phyloP scores from a whole-genome alignment of 495 filamentous ascomycete genomes.

The Aspergillus mulundensis region DNA sequence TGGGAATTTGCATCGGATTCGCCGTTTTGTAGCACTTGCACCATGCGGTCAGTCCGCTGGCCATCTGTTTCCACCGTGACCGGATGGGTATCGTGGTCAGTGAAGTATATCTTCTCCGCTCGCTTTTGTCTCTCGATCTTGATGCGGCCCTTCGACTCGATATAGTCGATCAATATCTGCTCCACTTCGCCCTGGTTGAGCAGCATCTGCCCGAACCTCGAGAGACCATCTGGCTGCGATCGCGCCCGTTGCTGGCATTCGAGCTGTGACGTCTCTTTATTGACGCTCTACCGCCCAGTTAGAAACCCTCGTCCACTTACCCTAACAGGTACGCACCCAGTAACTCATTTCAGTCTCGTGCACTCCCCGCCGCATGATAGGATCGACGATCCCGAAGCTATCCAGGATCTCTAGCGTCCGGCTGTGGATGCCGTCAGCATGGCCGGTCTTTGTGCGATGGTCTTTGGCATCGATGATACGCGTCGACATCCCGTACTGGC shows the following conservation, averaged over 20 bases:
- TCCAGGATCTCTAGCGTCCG: not conserved
- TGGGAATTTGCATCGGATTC: not conserved
- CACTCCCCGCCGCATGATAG: not conserved
- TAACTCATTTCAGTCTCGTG: constrained; percentile 6
- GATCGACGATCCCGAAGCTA: not conserved
- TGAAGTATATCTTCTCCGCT: constrained; percentile 1
- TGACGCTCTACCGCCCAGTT: not conserved
- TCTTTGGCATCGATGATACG: not conserved
- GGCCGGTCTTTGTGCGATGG: not conserved
- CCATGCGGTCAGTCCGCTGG: not conserved
- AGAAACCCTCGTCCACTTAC: not conserved
- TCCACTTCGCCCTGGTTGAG: constrained; percentile 20
- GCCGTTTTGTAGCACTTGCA: not conserved
- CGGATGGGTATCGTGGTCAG: not conserved
- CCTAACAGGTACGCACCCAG: not conserved
- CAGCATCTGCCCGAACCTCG: constrained; percentile 14
- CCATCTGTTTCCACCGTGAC: not conserved
- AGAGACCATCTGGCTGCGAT: not conserved
- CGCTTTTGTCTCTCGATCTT: constrained; percentile 5
- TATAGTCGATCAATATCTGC: constrained; percentile 12
- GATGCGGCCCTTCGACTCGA: not conserved
- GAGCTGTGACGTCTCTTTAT: not conserved
- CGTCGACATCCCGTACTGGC: not conserved
- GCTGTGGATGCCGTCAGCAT: not conserved
- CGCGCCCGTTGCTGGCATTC: not conserved